Evolutionary conservation across 1,139 yeast species (phyloP).

Genomic region (Yamadazyma sp.): DNA sequence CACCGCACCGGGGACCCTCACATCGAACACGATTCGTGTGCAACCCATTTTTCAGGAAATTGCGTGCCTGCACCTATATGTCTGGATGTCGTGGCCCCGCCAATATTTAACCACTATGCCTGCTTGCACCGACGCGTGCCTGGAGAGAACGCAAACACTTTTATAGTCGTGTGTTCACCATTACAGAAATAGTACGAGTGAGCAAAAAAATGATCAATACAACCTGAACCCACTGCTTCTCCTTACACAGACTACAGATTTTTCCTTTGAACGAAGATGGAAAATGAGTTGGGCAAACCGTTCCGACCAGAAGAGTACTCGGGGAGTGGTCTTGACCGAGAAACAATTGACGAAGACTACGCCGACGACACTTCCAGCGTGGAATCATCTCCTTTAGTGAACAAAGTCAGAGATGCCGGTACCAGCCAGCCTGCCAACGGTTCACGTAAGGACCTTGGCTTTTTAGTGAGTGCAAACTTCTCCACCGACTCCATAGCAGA

Average conservation of each 20-base stretch:
- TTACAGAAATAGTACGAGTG: not conserved
- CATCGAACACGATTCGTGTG: no score
- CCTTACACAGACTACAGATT: no score
- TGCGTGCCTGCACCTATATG: no score
- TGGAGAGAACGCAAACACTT: no score
- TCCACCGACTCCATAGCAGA: constrained; percentile 41
- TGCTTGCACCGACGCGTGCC: no score
- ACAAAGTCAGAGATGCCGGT: not conserved
- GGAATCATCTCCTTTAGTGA: constrained; percentile 12
- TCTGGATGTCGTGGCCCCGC: no score
- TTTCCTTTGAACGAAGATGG: not conserved
- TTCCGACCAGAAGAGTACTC: constrained; percentile 4
- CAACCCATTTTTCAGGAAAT: no score
- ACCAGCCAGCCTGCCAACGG: not conserved
- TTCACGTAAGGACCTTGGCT: constrained; percentile 9
- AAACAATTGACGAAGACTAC: constrained; percentile 1
- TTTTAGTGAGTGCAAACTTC: constrained; percentile 42
- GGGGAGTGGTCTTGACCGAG: not conserved
- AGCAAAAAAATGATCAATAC: no score
- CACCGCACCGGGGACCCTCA: no score
- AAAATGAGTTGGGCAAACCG: constrained; percentile 9
- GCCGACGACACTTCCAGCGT: constrained; percentile 11
- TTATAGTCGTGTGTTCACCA: not conserved
- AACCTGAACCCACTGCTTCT: no score
- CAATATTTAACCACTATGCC: no score